These are phyloP conservation scores for Nakaseomyces glabratus DNA, from an alignment of 1,139 yeast genomes.

Conservation along the genomic window DNA sequence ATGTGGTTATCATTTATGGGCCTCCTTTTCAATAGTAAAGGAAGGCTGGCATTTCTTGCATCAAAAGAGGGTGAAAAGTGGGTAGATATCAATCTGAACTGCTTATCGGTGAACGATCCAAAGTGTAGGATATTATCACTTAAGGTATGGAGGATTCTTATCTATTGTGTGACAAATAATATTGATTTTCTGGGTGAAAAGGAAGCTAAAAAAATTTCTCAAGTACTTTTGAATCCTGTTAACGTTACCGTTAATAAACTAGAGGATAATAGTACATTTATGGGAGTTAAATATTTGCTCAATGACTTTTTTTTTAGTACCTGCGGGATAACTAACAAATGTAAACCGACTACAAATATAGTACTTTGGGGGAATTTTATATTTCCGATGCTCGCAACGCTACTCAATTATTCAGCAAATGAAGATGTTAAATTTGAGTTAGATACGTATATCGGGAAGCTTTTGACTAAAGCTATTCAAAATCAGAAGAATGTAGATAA, in stretches of 20 bases:
- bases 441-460: constrained; percentile 8
- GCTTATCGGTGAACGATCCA: constrained; percentile 12
- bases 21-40: constrained; percentile 18
- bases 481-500: constrained; percentile 7
- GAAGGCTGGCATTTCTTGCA: constrained; percentile 10
- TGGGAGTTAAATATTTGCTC: constrained; percentile 10
- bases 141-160: constrained; percentile 26
- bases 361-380: constrained; percentile 16
- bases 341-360: constrained; percentile 6
- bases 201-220: constrained; percentile 7
- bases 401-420: constrained; percentile 8
- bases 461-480: constrained; percentile 10
- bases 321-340: constrained; percentile 5
- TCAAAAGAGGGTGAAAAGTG: constrained; percentile 14
- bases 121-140: constrained; percentile 16
- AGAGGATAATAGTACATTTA: constrained; percentile 5
- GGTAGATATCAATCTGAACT: constrained; percentile 18
- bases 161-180: constrained; percentile 18
- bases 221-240: constrained; percentile 15
- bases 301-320: constrained; percentile 16
- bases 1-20: constrained; percentile 27
- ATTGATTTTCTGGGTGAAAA: constrained; percentile 5
- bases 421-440: constrained; percentile 9
- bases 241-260: constrained; percentile 8
- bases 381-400: constrained; percentile 14